Conservation (phyloP, 352 stramenopile genomes). For the Phytophthora sp. region DNA sequence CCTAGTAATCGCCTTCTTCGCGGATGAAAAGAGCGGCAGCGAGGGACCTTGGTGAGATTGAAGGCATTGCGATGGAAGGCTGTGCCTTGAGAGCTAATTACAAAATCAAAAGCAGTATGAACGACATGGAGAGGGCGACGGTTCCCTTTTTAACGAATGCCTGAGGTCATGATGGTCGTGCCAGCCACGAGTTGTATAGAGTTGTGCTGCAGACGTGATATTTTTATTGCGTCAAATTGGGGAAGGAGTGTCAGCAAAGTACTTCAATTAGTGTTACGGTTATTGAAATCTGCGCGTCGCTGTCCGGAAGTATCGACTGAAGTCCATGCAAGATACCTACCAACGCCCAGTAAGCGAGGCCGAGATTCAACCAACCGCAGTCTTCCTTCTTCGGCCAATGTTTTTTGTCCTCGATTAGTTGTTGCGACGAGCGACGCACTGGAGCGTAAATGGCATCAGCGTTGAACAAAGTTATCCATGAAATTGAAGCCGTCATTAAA, state of each 20-base stretch:
- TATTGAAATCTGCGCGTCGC: constrained; percentile 1
- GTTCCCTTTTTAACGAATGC: not conserved
- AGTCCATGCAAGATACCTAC: no score
- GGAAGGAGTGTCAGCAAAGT: not conserved
- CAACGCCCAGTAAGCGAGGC: no score
- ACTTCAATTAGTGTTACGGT: constrained; percentile 4
- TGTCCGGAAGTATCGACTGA: no score
- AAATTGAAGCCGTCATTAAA: no score
- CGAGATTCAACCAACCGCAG: no score
- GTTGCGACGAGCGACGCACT: no score
- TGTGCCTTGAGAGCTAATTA: not conserved
- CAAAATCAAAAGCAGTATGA: no score
- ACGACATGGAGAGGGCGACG: not conserved
- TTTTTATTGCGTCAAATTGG: not conserved
- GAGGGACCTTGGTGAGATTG: not conserved
- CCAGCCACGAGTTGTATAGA: constrained; percentile 1
- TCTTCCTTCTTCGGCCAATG: no score
- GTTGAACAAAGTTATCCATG: no score
- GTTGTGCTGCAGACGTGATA: not conserved
- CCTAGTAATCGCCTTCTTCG: constrained; percentile 16
- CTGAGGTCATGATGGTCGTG: not conserved
- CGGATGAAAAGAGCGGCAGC: constrained; percentile 2
- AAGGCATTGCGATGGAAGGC: not conserved
- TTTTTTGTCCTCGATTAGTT: no score
- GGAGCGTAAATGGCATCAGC: no score